A percentile compares a stretch with the other conserved stretches of the same genome.
Conservation (phyloP, 441 rosid genomes). For the Eruca vesicaria region DNA sequence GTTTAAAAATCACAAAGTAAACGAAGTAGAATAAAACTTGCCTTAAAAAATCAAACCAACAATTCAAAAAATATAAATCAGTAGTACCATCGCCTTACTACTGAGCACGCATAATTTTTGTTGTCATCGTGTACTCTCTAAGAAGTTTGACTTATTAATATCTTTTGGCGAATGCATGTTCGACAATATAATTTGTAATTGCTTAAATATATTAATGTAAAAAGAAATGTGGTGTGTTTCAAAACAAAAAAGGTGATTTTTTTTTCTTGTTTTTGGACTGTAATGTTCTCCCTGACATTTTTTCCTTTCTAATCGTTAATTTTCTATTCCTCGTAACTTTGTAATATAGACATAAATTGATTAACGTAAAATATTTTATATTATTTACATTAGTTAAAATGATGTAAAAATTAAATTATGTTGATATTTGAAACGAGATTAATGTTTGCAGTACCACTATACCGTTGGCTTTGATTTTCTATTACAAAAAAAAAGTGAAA, state of each 20-base stretch:
- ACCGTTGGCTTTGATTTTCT: slow-evolving; percentile 12
- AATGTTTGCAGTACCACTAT: slow-evolving; percentile 6
- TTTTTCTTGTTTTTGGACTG: too few relatives aligned
- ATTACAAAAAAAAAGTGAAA: background rate
- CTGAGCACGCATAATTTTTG: background rate
- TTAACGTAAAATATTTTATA: background rate
- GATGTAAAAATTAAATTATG: too few relatives aligned
- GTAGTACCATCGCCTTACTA: background rate
- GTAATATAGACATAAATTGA: too few relatives aligned
- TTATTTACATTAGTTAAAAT: too few relatives aligned
- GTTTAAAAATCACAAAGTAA: background rate
- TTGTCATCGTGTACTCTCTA: slow-evolving; percentile 2
- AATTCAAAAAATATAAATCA: background rate
- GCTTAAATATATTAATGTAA: background rate
- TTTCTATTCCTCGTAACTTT: too few relatives aligned
- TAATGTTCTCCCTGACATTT: too few relatives aligned
- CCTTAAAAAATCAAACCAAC: background rate
- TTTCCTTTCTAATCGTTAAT: too few relatives aligned
- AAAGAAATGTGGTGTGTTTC: background rate
- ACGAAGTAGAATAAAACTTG: background rate
- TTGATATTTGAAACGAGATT: background rate
- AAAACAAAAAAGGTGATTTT: too few relatives aligned
- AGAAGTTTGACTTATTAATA: background rate
- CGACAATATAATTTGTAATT: background rate
- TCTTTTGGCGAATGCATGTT: background rate